A percentile compares a stretch with the other conserved stretches of the same genome.
phyloP scores from a whole-genome alignment of 2,329 filamentous ascomycete genomes.

The Juglanconis oblonga region DNA sequence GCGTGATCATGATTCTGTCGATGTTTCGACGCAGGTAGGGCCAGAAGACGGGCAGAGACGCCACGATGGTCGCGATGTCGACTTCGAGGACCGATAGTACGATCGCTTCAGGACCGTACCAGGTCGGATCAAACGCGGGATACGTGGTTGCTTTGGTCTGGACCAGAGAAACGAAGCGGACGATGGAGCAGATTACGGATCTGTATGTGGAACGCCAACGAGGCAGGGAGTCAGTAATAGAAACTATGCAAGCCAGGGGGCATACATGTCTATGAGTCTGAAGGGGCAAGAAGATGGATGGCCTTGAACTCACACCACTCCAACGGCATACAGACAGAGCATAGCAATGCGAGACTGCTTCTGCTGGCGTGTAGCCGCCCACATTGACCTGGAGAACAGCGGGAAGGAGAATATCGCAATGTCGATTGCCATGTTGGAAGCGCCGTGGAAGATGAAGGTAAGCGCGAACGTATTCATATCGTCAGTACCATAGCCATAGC shows the following conservation, averaged over 20 bases:
- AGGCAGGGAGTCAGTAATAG: neutral
- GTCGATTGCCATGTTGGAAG: conserved; percentile 14
- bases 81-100: conserved; percentile 27
- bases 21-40: conserved; percentile 24
- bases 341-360: conserved; percentile 8
- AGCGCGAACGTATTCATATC: neutral
- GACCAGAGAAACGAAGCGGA: conserved; percentile 23
- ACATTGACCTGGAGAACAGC: conserved; percentile 13
- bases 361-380: conserved; percentile 7
- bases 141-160: conserved; percentile 20
- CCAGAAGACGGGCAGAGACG: conserved; percentile 29
- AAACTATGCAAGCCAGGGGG: neutral
- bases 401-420: conserved; percentile 13
- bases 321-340: conserved; percentile 8
- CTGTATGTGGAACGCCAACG: neutral
- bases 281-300: too few species aligned
- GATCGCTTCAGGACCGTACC: conserved; percentile 24
- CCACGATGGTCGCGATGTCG: conserved; percentile 25
- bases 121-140: conserved; percentile 26
- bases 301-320: conserved; percentile 16
- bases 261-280: too few species aligned
- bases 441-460: conserved; percentile 12
- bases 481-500: conserved; percentile 11
- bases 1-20: conserved; percentile 26
- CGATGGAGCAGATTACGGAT: conserved; percentile 22